phyloP scores from a whole-genome alignment of 305 asterid genomes.

The Plantago coronopus region DNA sequence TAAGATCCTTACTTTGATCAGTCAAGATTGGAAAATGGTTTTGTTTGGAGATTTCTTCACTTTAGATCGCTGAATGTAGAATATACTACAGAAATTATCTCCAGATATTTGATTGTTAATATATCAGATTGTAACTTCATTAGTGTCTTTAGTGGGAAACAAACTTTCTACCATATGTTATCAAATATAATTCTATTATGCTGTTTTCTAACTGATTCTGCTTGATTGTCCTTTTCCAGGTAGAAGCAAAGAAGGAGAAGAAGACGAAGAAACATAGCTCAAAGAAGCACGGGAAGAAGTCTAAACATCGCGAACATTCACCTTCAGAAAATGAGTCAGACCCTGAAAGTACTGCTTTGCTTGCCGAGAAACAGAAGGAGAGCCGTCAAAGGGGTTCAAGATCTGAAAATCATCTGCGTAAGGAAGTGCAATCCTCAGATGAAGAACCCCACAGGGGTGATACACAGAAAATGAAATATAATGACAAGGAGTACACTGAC shows the following conservation, averaged over 20 bases:
- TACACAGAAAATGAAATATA: slow-evolving; percentile 30
- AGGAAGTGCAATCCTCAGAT: slow-evolving; percentile 23
- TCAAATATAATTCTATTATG: not conserved
- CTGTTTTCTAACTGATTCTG: slow-evolving; percentile 13
- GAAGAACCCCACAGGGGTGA: slow-evolving; percentile 39
- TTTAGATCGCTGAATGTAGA: too few species aligned
- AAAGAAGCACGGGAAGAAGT: slow-evolving; percentile 47
- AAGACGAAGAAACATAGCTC: slow-evolving; percentile 35
- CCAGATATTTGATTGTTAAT: not conserved
- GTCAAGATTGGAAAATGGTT: not conserved
- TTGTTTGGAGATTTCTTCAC: not conserved
- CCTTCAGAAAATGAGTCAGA: slow-evolving; percentile 46
- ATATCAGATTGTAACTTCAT: not conserved
- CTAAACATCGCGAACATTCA: slow-evolving; percentile 38
- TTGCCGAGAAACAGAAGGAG: slow-evolving; percentile 33
- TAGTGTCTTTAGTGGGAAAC: not conserved
- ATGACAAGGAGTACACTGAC: slow-evolving; percentile 33
- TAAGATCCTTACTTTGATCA: not conserved
- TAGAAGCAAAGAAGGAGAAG: slow-evolving; percentile 50
- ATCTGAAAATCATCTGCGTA: slow-evolving; percentile 26
- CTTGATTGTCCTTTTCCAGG: slow-evolving; percentile 38
- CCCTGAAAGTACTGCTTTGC: slow-evolving; percentile 28
- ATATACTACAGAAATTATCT: not conserved
- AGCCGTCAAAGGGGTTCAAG: slow-evolving; percentile 28
- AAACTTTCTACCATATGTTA: not conserved